Evolutionary conservation across 768 basidiomycete genomes (phyloP), one percentile per base, ranked within the genome.

Genomic region (Tricholomella constricta): DNA sequence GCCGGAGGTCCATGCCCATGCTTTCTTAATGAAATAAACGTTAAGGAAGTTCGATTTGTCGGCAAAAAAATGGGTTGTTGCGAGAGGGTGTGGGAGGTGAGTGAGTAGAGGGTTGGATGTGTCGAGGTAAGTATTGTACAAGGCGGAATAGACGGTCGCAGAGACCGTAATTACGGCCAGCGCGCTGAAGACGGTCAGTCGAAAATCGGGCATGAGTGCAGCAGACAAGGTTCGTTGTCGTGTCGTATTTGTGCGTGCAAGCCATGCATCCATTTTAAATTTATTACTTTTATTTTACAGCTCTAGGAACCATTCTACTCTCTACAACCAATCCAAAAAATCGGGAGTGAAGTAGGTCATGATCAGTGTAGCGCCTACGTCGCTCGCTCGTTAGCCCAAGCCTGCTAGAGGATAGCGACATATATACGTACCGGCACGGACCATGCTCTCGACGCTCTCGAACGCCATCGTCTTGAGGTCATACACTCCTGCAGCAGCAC

Each of bases 271-370:
- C 34, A 11, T n/a, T 4, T 42, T 7, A 3, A 29, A 34, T 43
- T 14, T 43, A 40, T 45, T 9, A 20, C 17, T 22, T 52, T 35
- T 27, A 22, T 41, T 43, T 25, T 25, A 32, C 9, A 36, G 14
- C 17, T 26, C 25, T 58, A 52, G 45, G 45, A 15, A 45, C 19
- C 11, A 14, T 52, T 36, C 15, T 46, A 49, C 8, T 45, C 46
- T 22, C 47, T 66, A 71, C 56, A 94, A 61, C 91, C 91, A 94
- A 48, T 97, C 90, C 57, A 99, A 78, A 72, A 98, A 94, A 29
- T 97, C 86, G 5, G 97, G 97, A 1, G 97, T 98, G 63, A 99
- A 99, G 76, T 99, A 99, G 4, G 87, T 88, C 56, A 98, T 68
- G 58, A 99, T 91, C 55, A 99, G 72, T 1, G 91, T 93, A 37